Base-by-base conservation (phyloP, 2,329 filamentous ascomycete genomes). In the Colletotrichum chrysophilum region DNA sequence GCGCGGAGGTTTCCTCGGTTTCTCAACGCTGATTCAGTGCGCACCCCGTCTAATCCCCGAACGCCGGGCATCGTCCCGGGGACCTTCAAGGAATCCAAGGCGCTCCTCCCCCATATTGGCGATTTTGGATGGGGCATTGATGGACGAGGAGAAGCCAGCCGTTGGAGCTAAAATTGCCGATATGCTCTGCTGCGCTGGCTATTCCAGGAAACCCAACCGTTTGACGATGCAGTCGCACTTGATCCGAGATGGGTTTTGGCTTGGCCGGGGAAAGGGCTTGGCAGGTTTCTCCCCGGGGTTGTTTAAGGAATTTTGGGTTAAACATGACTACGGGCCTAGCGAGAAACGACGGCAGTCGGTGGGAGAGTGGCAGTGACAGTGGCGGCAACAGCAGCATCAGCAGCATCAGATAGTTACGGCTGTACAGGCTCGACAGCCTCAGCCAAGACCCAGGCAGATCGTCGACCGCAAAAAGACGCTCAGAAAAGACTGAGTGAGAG, bases 401-500 rank as follows among this genome's bases (percentile, higher is more conserved):
- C 60, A 26, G 30, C 28, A 32, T n/a, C 60, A 62, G 60, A 38
- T 16, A 62, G 24, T 38, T 52, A 32, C 36, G 21, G 34, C 69
- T 32, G 67, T 66, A 74, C 65, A 66, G 71, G 48, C 60, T 71
- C 67, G 65, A 38, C 14, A 38, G 36, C 36, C 16, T 38, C 36
- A 71, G 60, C 34, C 71, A 70, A 74, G 71, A 68, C 36, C 36
- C 60, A 60, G 43, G 67, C 71, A 74, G 67, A 71, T 74, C 48
- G 67, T 69, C 24, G 38, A 24, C 26, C 55, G 16, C 16, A 64
- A n/a, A n/a, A 3, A 43, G 38, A 36, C 34, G 34, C 34, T 16
- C 34, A 36, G 34, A 36, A 36, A 36, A 18, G 36, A 43, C 38
- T 43, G 16, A 43, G 38, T 1, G 38, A 43, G 38, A 43, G 38